Evolutionary conservation across 176 grass and related monocot genomes (phyloP).

Genomic region (Paspalum vaginatum): DNA sequence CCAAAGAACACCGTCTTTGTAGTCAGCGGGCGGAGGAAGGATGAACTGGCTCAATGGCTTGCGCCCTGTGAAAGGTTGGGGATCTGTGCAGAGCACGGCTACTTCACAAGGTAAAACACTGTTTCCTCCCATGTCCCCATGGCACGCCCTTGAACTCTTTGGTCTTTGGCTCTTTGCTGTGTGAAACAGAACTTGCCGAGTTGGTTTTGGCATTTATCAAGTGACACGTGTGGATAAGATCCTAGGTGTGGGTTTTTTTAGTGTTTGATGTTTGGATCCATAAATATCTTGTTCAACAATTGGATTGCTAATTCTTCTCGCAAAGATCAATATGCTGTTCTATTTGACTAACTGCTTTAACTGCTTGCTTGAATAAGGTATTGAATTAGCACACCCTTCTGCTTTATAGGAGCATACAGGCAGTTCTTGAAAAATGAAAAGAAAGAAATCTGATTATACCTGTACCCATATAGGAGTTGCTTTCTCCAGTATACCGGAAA

Average conservation of each 20-base stretch:
- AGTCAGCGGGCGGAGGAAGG: conserved; percentile 52
- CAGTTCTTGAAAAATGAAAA: conserved; percentile 13
- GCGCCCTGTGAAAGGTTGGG: conserved; percentile 40
- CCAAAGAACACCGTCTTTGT: conserved; percentile 47
- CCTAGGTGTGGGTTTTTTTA: not conserved
- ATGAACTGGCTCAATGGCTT: conserved; percentile 47
- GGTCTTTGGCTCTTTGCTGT: not conserved
- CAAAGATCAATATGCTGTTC: conserved; percentile 9
- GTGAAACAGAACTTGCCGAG: not conserved
- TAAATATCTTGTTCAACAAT: too few relatives aligned
- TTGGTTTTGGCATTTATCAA: conserved; percentile 10
- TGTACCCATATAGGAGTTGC: conserved; percentile 13
- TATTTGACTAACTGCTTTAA: not conserved
- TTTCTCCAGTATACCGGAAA: conserved; percentile 29
- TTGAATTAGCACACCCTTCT: conserved; percentile 3
- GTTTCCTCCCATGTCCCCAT: not conserved
- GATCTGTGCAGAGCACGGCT: conserved; percentile 56
- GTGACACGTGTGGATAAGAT: conserved; percentile 16
- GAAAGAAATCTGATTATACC: conserved; percentile 8
- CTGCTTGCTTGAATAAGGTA: not conserved
- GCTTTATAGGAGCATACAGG: not conserved
- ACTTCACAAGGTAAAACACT: conserved; percentile 53
- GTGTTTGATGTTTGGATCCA: not conserved
- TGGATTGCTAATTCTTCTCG: not conserved
- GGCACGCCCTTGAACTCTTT: not conserved